Evolutionary conservation across 495 filamentous ascomycete species (phyloP).

Genomic region (Pyrenula massariospora): DNA sequence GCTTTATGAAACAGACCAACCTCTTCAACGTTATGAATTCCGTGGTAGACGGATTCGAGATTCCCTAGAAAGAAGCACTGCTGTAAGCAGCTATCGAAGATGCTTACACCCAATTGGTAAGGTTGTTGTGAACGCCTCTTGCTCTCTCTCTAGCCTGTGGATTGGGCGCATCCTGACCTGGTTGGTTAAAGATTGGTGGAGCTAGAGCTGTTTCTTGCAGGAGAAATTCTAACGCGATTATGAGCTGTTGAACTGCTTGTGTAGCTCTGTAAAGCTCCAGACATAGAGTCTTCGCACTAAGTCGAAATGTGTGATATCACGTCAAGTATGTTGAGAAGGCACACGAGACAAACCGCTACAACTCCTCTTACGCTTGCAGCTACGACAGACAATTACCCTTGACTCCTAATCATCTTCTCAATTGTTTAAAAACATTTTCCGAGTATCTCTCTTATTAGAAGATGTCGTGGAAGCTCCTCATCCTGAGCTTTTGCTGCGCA

Average conservation of each 20-base stretch:
- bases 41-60: neutral
- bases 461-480: neutral
- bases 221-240: neutral
- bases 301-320: too few species aligned
- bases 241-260: neutral
- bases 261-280: too few species aligned
- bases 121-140: neutral
- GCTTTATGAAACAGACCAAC: neutral
- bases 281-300: too few species aligned
- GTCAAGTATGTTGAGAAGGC: too few species aligned
- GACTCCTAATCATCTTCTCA: too few species aligned
- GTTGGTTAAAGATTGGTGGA: neutral
- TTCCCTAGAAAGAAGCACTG: neutral
- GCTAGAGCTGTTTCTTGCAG: neutral
- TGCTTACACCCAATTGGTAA: neutral
- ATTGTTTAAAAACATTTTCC: too few species aligned
- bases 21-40: neutral
- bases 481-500: neutral
- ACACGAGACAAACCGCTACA: too few species aligned
- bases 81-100: neutral
- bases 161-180: neutral
- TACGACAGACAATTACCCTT: too few species aligned
- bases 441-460: too few species aligned
- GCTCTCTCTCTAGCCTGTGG: neutral
- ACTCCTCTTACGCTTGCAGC: too few species aligned